Percentiles rank a stretch among this genome's conserved stretches.
Conservation (phyloP, 352 stramenopile species). For the Pythium sp. region DNA sequence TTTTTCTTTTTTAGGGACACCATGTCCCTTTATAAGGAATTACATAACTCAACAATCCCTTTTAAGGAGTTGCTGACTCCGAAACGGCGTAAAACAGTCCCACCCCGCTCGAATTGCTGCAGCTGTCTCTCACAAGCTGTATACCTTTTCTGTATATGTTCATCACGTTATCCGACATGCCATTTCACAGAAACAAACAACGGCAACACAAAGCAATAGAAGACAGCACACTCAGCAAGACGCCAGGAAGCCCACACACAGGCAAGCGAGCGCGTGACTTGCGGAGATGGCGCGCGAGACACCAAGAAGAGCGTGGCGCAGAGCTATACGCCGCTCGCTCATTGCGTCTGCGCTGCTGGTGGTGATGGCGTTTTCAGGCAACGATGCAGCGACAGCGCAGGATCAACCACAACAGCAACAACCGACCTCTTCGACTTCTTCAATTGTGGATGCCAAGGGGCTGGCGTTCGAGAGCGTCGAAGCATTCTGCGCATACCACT, state of each 20-base stretch:
- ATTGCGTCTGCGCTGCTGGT: background rate
- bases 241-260: background rate
- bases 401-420: background rate
- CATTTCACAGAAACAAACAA: background rate
- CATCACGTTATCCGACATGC: background rate
- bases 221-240: background rate
- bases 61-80: background rate
- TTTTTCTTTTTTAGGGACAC: too few species aligned
- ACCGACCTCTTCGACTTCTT: background rate
- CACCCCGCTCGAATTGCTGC: background rate
- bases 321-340: background rate
- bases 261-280: background rate
- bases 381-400: background rate
- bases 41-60: too few species aligned
- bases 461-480: slow-evolving; percentile 42
- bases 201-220: background rate
- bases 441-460: slow-evolving; percentile 35
- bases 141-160: background rate
- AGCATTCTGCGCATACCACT: slow-evolving; percentile 62
- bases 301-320: background rate
- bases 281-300: slow-evolving; percentile 1
- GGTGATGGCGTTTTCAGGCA: background rate
- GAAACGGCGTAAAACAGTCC: background rate
- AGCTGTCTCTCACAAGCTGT: background rate
- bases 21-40: too few species aligned